Conservation (phyloP, 257 asterid species). For the Ballota nigra region DNA sequence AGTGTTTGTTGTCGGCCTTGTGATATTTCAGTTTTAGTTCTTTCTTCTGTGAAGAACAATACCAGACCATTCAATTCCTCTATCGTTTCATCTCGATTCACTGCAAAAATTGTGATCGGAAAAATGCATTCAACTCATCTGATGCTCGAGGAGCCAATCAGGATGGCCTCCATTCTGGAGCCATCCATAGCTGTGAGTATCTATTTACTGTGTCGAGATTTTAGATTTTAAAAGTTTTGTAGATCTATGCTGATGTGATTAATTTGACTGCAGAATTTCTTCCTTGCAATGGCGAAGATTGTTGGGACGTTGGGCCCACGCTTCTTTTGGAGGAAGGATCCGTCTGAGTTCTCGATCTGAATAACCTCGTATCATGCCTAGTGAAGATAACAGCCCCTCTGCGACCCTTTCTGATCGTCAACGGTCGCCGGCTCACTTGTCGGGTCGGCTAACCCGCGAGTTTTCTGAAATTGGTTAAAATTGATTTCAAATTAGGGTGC, state of each 20-base stretch:
- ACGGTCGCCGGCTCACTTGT: too few species aligned
- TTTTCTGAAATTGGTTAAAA: too few species aligned
- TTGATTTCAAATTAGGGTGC: too few species aligned
- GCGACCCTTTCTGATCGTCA: too few species aligned
- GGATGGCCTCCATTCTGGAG: conserved; percentile 92
- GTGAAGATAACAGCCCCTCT: too few species aligned
- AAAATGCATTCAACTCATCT: conserved; percentile 82
- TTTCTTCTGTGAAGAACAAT: background rate
- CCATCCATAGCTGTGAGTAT: conserved; percentile 78
- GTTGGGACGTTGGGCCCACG: conserved; percentile 95
- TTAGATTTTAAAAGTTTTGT: background rate
- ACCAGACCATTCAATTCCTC: conserved; percentile 9
- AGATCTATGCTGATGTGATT: conserved; percentile 27
- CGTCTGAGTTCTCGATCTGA: too few species aligned
- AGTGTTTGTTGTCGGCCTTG: background rate
- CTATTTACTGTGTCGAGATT: background rate
- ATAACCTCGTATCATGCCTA: too few species aligned
- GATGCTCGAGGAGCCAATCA: conserved; percentile 87
- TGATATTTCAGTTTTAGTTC: background rate
- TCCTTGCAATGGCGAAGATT: conserved; percentile 91
- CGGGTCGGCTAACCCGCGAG: too few species aligned
- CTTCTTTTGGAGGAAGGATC: too few species aligned
- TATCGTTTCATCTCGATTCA: background rate
- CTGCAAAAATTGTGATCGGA: background rate
- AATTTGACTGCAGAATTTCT: conserved; percentile 52